phyloP scores from a whole-genome alignment of 208 protist species.

The Herpetomonas samuelpessoai region DNA sequence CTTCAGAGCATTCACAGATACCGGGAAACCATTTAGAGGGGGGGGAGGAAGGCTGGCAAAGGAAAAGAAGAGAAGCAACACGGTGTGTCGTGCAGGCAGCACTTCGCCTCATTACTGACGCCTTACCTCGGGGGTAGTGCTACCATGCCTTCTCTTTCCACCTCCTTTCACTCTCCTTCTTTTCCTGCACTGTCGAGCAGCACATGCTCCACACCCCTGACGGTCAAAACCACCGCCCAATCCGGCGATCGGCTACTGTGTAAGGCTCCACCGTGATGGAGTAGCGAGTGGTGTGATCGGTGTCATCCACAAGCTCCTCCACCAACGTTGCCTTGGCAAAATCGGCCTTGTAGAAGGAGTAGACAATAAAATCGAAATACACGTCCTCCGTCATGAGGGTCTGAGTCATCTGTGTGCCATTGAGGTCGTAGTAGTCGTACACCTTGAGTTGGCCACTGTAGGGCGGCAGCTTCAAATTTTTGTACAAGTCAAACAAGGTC shows the following conservation, averaged over 20 bases:
- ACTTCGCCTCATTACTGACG: too few species aligned
- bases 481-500: conserved; percentile 79
- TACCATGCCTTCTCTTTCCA: too few species aligned
- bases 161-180: too few species aligned
- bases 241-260: conserved; percentile 48
- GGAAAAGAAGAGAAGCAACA: too few species aligned
- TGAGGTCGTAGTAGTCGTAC: conserved; percentile 71
- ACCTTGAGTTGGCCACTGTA: conserved; percentile 86
- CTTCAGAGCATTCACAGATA: too few species aligned
- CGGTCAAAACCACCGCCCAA: conserved; percentile 74
- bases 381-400: conserved; percentile 75
- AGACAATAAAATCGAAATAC: conserved; percentile 82
- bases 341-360: conserved; percentile 74
- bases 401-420: conserved; percentile 45
- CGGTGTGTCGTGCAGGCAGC: too few species aligned
- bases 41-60: too few species aligned
- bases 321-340: conserved; percentile 53
- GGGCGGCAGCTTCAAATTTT: conserved; percentile 47
- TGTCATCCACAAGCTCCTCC: conserved; percentile 53
- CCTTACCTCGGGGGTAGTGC: too few species aligned
- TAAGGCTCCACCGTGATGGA: conserved; percentile 81
- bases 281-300: conserved; percentile 76
- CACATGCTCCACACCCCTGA: neutral
- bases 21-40: too few species aligned
- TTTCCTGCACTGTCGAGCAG: too few species aligned